Conservation (phyloP, 108 stramenopile genomes). For the Mayamaea pseudoterrestris region DNA sequence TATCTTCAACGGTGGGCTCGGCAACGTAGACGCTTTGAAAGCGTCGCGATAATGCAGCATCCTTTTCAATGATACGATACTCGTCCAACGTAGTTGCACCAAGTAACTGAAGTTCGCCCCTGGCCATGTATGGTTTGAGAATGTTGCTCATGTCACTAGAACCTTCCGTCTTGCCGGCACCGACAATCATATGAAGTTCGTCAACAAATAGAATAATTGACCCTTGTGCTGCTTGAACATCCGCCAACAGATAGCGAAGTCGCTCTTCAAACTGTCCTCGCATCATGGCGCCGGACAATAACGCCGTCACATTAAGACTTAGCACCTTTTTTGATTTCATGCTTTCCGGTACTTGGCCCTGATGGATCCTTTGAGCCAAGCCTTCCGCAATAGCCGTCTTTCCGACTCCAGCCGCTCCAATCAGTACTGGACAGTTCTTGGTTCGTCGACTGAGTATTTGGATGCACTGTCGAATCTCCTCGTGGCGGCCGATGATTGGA, state of each 20-base stretch:
- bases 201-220: conserved; percentile 92
- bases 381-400: conserved; percentile 77
- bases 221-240: conserved; percentile 68
- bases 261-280: conserved; percentile 96
- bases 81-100: conserved; percentile 95
- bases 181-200: conserved; percentile 92
- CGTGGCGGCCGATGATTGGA: conserved; percentile 95
- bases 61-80: conserved; percentile 88
- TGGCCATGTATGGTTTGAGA: conserved; percentile 87
- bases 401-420: conserved; percentile 69
- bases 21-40: conserved; percentile 90
- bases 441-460: conserved; percentile 87
- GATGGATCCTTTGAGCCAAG: conserved; percentile 61
- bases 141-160: conserved; percentile 76
- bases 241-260: conserved; percentile 81
- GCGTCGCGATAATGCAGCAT: conserved; percentile 90
- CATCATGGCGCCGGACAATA: conserved; percentile 89
- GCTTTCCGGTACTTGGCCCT: conserved; percentile 53
- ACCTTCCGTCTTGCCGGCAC: conserved; percentile 53
- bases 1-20: conserved; percentile 89
- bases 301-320: conserved; percentile 73
- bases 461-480: conserved; percentile 85
- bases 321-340: conserved; percentile 73
- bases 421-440: conserved; percentile 92
- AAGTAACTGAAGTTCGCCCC: conserved; percentile 91